A percentile compares a stretch with the other conserved stretches of the same genome.
phyloP scores from a whole-genome alignment of 2,329 filamentous ascomycete genomes.

The Teratosphaeria viscida region DNA sequence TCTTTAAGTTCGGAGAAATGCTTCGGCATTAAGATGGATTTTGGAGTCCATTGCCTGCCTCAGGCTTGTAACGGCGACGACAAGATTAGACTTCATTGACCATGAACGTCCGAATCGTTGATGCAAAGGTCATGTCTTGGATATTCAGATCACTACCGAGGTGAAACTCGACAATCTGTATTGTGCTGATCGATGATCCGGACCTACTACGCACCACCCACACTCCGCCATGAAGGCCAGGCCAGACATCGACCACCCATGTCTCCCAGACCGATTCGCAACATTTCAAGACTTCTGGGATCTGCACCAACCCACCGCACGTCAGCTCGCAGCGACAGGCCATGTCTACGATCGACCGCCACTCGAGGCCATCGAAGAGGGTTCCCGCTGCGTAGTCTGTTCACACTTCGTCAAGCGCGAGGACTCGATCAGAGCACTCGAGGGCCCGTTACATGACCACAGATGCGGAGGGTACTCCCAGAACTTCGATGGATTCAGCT shows the following conservation, averaged over 20 bases:
- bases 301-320: slow-evolving; percentile 14
- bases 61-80: neutral
- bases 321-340: slow-evolving; percentile 21
- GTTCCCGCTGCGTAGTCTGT: slow-evolving; percentile 20
- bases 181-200: neutral
- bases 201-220: too few species aligned
- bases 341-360: slow-evolving; percentile 23
- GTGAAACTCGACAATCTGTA: too few species aligned
- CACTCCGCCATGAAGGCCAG: neutral
- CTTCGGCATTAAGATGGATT: neutral
- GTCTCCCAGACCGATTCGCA: slow-evolving; percentile 7
- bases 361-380: slow-evolving; percentile 21
- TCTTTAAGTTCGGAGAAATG: neutral
- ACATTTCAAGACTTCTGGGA: slow-evolving; percentile 18
- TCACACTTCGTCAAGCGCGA: slow-evolving; percentile 17
- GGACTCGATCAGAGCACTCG: slow-evolving; percentile 12
- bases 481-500: slow-evolving; percentile 7
- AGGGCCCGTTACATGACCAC: neutral
- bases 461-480: neutral
- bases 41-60: neutral
- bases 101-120: neutral
- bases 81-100: neutral
- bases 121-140: too few species aligned
- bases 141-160: too few species aligned
- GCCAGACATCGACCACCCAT: neutral